A percentile compares a stretch with the other conserved stretches of the same genome.
Conservation (phyloP, 148 eudicot genomes). For the Persicaria tinctoria region DNA sequence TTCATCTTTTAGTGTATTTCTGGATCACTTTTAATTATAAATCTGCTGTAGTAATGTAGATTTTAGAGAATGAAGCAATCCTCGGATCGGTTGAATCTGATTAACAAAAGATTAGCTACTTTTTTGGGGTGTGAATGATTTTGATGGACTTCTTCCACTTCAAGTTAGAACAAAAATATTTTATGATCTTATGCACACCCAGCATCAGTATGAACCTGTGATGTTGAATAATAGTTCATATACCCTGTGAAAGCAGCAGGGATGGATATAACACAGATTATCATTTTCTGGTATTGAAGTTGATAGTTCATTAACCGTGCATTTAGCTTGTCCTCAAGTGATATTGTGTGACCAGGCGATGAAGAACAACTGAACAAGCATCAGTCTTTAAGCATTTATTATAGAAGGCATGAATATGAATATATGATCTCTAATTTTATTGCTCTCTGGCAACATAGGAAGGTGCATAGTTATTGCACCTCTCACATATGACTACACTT, state of each 20-base stretch:
- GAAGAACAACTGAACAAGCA: neutral
- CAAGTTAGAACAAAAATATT: neutral
- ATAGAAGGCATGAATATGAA: neutral
- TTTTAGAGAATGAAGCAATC: neutral
- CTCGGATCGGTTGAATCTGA: neutral
- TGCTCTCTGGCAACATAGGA: neutral
- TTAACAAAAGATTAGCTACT: neutral
- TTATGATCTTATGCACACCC: neutral
- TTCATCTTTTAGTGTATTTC: neutral
- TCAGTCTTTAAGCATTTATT: neutral
- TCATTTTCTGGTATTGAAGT: neutral
- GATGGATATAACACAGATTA: neutral
- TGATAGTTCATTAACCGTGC: neutral
- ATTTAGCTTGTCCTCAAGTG: neutral
- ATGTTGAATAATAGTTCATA: neutral
- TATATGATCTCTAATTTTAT: neutral
- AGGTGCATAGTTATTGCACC: neutral
- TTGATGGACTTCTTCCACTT: neutral
- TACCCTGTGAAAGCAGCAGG: neutral
- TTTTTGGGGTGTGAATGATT: neutral
- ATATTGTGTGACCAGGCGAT: neutral
- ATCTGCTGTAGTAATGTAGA: neutral
- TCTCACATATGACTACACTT: neutral
- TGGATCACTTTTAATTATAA: neutral
- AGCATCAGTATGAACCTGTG: neutral